Evolutionary conservation across 768 basidiomycete species (phyloP), one percentile per base, ranked within the genome.

Genomic region (Boletus barrowsii): DNA sequence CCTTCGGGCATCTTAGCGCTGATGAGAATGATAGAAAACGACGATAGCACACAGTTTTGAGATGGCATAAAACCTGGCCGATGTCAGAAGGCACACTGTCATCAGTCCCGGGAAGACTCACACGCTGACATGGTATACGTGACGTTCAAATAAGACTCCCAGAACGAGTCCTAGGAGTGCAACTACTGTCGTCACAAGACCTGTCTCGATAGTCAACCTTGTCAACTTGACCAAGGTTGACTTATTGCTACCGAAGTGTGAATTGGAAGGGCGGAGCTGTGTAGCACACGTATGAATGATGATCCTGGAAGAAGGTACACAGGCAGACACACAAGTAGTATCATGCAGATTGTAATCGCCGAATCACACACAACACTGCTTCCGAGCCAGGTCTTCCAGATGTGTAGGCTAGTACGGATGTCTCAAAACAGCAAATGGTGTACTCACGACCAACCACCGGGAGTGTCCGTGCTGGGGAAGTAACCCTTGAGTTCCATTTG

Each of bases 141-240:
- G 17, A 0, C 45, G 1, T 10, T 26, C n/a, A 10, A 67, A 32
- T 22, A 42, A 37, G 3, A 52, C 6, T 4, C 47, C 58, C 5
- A 68, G 43, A 15, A 60, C 30, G 4, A 66, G 42, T 36, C 65
- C 65, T 1, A 60, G 20, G 18, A 65, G 50, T 0, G 60, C 57
- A 2, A 63, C 54, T 5, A 44, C 37, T 3, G 63, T 54, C 17
- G 66, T 68, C 13, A 66, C 42, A 13, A 60, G 49, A 2, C 66
- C 66, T 0, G 63, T 68, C 35, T 68, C 65, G 14, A 66, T 47
- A 15, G 61, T 58, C 10, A 68, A 42, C 46, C 35, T 65, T 2
- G 57, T 65, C 8, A 66, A 33, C 30, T 49, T 57, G 40, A 39
- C 26, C 8, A 62, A 17, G 5, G 20, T 42, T 2, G 45, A 56